Conservation (phyloP, 371 early-diverging fungal species). For the Paraphysoderma sedebokerense region DNA sequence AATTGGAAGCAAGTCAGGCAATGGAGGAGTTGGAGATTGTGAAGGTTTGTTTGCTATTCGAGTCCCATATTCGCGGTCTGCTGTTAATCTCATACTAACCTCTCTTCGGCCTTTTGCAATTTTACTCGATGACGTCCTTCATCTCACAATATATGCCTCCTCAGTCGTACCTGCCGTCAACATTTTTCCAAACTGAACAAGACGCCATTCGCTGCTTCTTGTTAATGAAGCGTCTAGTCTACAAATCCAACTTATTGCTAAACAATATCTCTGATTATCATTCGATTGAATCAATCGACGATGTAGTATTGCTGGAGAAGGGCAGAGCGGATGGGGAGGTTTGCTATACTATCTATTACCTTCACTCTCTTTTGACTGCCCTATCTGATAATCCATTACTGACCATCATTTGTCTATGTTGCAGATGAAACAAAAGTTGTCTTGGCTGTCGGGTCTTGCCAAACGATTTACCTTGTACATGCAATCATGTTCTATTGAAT, state of each 20-base stretch:
- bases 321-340: not conserved
- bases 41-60: slow-evolving; percentile 11
- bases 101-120: slow-evolving; percentile 7
- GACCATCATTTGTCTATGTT: not conserved
- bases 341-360: not conserved
- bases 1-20: slow-evolving; percentile 68
- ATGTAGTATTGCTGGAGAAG: not conserved
- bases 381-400: not conserved
- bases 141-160: no score
- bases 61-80: not conserved
- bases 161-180: slow-evolving; percentile 69
- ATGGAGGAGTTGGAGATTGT: slow-evolving; percentile 49
- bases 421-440: slow-evolving; percentile 44
- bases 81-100: not conserved
- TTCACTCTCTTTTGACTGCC: no score
- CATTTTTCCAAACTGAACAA: slow-evolving; percentile 61
- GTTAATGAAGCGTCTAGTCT: slow-evolving; percentile 54
- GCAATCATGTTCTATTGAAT: slow-evolving; percentile 40
- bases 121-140: no score
- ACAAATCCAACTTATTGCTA: slow-evolving; percentile 58
- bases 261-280: slow-evolving; percentile 37
- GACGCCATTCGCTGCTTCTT: slow-evolving; percentile 57
- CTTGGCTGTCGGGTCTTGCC: slow-evolving; percentile 45
- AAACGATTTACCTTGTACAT: slow-evolving; percentile 48
- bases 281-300: not conserved